Evolutionary conservation across 2,329 filamentous ascomycete genomes (phyloP).

Genomic region (Herpotrichia juniperi): DNA sequence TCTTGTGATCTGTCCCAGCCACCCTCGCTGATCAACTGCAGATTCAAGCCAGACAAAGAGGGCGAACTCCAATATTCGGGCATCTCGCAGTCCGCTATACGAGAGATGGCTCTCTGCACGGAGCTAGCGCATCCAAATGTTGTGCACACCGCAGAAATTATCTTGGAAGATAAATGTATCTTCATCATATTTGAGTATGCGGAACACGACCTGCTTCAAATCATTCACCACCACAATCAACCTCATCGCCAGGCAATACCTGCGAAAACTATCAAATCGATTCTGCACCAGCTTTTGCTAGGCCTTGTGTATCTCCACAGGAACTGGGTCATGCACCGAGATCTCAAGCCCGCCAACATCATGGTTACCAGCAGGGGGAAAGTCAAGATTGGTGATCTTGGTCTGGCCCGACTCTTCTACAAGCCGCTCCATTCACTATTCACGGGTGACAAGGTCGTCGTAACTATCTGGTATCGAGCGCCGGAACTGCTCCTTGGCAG

Average conservation of each 20-base stretch:
- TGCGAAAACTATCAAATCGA: conserved; percentile 85
- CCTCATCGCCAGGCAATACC: conserved; percentile 87
- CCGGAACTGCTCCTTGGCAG: conserved; percentile 91
- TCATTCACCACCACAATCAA: conserved; percentile 96
- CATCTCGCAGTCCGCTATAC: conserved; percentile 94
- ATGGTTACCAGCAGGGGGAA: conserved; percentile 92
- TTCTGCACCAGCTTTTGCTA: conserved; percentile 94
- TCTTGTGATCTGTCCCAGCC: conserved; percentile 1
- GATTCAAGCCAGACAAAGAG: conserved; percentile 97
- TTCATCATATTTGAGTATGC: conserved; percentile 99
- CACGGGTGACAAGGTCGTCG: conserved; percentile 94
- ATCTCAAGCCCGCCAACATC: conserved; percentile 97
- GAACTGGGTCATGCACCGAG: conserved; percentile 96
- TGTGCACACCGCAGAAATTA: conserved; percentile 90
- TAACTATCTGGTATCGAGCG: conserved; percentile 98
- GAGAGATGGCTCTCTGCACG: conserved; percentile 96
- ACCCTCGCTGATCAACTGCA: conserved; percentile 35
- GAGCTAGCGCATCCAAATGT: conserved; percentile 89
- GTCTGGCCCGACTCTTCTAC: conserved; percentile 88
- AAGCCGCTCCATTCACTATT: conserved; percentile 93
- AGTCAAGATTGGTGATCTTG: conserved; percentile 94
- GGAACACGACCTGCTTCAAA: conserved; percentile 95
- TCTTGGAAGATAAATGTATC: conserved; percentile 97
- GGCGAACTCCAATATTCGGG: conserved; percentile 97
- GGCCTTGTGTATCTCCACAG: conserved; percentile 93